Percentiles rank a stretch among this genome's conserved stretches.
Evolutionary conservation across 2,329 filamentous ascomycete species (phyloP).

Genomic region (Phialophora chinensis): DNA sequence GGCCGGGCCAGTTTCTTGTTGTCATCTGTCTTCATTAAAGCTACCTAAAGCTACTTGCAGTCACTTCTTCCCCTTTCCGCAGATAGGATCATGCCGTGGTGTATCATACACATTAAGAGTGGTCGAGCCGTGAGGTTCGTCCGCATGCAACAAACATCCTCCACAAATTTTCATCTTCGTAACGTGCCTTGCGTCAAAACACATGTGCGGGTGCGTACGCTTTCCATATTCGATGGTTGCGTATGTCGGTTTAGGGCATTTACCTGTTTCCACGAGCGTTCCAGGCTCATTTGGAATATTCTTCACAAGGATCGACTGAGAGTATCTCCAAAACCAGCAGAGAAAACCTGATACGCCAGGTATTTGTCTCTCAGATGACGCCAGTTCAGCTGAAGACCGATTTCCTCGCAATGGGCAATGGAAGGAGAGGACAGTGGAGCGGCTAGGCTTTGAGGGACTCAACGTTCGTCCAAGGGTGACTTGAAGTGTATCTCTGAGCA

Average conservation of each 20-base stretch:
- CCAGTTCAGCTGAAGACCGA: constrained; percentile 19
- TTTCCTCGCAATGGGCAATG: neutral
- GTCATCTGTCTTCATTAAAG: constrained; percentile 13
- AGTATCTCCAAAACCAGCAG: neutral
- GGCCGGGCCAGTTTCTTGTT: neutral
- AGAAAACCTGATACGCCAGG: constrained; percentile 20
- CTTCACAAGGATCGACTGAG: constrained; percentile 16
- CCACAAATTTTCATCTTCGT: constrained; percentile 14
- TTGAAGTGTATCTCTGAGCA: constrained; percentile 24
- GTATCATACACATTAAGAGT: constrained; percentile 36
- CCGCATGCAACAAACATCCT: constrained; percentile 18
- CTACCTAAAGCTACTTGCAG: constrained; percentile 15
- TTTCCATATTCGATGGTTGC: neutral
- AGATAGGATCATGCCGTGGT: constrained; percentile 12
- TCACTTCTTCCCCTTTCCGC: neutral
- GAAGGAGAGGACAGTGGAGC: neutral
- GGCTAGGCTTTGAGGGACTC: constrained; percentile 7
- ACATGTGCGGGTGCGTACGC: neutral
- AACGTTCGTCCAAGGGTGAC: neutral
- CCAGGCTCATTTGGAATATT: neutral
- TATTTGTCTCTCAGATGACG: constrained; percentile 24
- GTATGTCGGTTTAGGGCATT: neutral
- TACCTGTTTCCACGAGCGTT: neutral
- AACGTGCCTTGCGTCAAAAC: constrained; percentile 11
- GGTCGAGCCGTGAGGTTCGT: constrained; percentile 8